Evolutionary conservation across 2,329 filamentous ascomycete species (phyloP).

Genomic region (Erysiphe neolycopersici): DNA sequence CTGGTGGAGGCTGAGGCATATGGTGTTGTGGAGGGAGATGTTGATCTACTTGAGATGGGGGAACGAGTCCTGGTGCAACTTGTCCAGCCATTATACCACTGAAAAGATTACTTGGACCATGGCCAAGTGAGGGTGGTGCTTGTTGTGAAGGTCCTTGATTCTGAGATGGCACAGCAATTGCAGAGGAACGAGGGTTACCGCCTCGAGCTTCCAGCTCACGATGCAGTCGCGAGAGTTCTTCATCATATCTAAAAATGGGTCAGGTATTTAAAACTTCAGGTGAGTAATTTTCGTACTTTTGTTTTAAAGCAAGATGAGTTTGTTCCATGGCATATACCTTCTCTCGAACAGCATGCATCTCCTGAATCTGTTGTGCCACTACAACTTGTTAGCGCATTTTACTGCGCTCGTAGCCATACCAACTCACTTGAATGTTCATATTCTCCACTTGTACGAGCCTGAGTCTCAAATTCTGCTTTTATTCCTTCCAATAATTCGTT

Average conservation of each 20-base stretch:
- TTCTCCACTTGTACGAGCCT: slow-evolving; percentile 54
- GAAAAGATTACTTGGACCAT: slow-evolving; percentile 74
- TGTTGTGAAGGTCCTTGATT: slow-evolving; percentile 60
- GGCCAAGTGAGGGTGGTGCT: slow-evolving; percentile 60
- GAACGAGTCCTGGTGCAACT: slow-evolving; percentile 60
- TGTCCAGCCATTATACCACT: slow-evolving; percentile 91
- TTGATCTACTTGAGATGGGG: slow-evolving; percentile 33
- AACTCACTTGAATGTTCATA: slow-evolving; percentile 84
- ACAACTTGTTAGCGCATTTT: background rate
- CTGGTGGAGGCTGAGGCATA: slow-evolving; percentile 46
- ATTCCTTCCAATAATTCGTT: slow-evolving; percentile 83
- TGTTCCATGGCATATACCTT: slow-evolving; percentile 90
- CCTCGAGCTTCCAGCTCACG: slow-evolving; percentile 60
- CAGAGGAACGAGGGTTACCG: slow-evolving; percentile 34
- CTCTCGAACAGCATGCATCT: slow-evolving; percentile 80
- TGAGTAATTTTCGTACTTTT: slow-evolving; percentile 41
- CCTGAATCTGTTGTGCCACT: slow-evolving; percentile 79
- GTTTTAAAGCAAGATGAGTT: slow-evolving; percentile 63
- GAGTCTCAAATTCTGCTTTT: slow-evolving; percentile 69
- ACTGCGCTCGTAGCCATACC: background rate
- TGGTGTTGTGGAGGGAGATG: slow-evolving; percentile 27
- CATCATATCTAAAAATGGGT: slow-evolving; percentile 49
- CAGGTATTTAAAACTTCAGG: background rate
- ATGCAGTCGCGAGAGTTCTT: slow-evolving; percentile 62
- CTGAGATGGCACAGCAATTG: slow-evolving; percentile 44